Evolutionary conservation across 306 rosid species (phyloP), one percentile per base, ranked within the genome.

Genomic region (Rosa chinensis): DNA sequence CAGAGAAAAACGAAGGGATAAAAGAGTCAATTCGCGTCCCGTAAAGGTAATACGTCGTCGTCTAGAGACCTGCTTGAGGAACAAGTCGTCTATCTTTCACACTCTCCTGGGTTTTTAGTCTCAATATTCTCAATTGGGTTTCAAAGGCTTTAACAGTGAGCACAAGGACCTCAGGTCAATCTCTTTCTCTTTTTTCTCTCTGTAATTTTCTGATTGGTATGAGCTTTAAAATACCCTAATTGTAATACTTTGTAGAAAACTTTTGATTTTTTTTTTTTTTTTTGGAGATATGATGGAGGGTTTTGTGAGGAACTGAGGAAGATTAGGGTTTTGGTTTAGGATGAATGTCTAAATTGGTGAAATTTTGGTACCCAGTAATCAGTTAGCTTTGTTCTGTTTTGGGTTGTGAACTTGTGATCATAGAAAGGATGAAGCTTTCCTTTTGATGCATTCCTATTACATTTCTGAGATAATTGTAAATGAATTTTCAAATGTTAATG

Each of bases 371-470:
- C 12, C 9, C 76, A 50, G 6, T 42, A 2, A 2, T 73, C 16
- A 35, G 17, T 52, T 50, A 17, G 9, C 42, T 72, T 28, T 35
- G 10, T 53, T 32, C 0, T 32, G 63, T 73, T 20, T 18, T n/a
- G 63, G 62, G 47, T 32, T 50, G 17, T 72, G 64, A 72, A 39
- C 13, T 32, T 50, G 17, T 72, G 64, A 72, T 66, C 13, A 70
- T 37, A 70, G 5, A 39, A 56, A 10, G 9, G 50, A 5, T 20
- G 67, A 23, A 45, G 73, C 17, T 71, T 71, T 48, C 40, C 0
- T 37, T 17, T 32, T 20, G 32, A 1, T 25, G 25, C 8, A n/a
- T 74, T n/a, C 44, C n/a, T 40, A 20, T 52, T 73, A 18, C 37
- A 42, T 13, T 56, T 37, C 11, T 73, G 39, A 12, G 48, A 21